These are phyloP conservation scores for Curvularia spicifera DNA, from an alignment of 2,329 filamentous ascomycete genomes.

Conservation along the genomic window DNA sequence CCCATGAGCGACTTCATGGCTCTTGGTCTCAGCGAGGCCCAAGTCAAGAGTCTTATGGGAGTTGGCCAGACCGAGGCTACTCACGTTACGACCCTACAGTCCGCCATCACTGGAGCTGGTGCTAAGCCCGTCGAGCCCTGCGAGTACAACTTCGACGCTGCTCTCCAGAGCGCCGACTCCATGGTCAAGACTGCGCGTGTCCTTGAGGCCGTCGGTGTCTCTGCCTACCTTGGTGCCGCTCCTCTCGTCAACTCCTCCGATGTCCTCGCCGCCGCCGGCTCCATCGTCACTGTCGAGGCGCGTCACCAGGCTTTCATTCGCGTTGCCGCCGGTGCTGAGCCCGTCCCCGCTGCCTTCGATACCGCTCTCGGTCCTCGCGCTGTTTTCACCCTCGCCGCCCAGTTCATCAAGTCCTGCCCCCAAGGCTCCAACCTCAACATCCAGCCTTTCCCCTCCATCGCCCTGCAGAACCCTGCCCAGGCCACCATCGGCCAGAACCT, in stretches of 20 bases:
- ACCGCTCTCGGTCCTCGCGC: slow-evolving; percentile 70
- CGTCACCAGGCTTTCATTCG: slow-evolving; percentile 78
- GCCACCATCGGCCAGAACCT: slow-evolving; percentile 49
- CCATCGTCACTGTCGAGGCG: slow-evolving; percentile 75
- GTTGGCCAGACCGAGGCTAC: slow-evolving; percentile 69
- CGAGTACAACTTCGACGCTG: slow-evolving; percentile 69
- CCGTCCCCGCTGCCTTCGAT: slow-evolving; percentile 73
- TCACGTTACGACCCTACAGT: slow-evolving; percentile 67
- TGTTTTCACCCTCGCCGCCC: slow-evolving; percentile 75
- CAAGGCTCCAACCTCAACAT: slow-evolving; percentile 67
- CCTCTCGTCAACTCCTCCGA: slow-evolving; percentile 65
- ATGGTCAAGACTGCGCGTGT: slow-evolving; percentile 75
- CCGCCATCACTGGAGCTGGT: slow-evolving; percentile 66
- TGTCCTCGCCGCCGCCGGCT: slow-evolving; percentile 70
- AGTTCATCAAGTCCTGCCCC: slow-evolving; percentile 75
- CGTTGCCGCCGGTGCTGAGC: slow-evolving; percentile 61
- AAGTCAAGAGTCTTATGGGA: slow-evolving; percentile 66
- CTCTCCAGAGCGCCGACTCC: slow-evolving; percentile 66
- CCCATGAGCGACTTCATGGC: slow-evolving; percentile 68
- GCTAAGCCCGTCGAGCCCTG: slow-evolving; percentile 71
- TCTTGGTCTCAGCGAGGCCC: slow-evolving; percentile 62
- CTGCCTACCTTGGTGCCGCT: slow-evolving; percentile 74
- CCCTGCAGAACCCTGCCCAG: slow-evolving; percentile 60
- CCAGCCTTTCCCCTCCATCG: slow-evolving; percentile 65
- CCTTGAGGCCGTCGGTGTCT: slow-evolving; percentile 75